These are phyloP conservation scores for Plenodomus biglobosus DNA, from an alignment of 2,329 filamentous ascomycete genomes.

Conservation along the genomic window DNA sequence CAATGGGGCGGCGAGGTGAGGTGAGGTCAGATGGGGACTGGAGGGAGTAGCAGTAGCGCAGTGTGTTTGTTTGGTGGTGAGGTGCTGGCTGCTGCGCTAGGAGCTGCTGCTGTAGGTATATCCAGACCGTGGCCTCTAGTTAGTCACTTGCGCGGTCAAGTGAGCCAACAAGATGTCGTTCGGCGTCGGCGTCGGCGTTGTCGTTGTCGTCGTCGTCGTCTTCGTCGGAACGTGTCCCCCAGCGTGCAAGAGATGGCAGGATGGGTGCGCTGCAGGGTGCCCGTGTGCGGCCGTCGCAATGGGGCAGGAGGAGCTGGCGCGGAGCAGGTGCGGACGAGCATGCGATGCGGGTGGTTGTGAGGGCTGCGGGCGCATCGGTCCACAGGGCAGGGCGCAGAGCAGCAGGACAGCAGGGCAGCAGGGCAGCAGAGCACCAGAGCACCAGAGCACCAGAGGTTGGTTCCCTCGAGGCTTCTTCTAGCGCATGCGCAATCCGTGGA, in stretches of 20 bases:
- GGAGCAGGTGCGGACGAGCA: background rate
- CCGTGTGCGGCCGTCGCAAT: background rate
- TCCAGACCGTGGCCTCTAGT: too few species aligned
- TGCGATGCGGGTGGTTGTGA: too few species aligned
- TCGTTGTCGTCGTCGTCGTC: too few species aligned
- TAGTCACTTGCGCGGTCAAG: background rate
- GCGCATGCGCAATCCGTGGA: conserved; percentile 14
- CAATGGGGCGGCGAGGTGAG: too few species aligned
- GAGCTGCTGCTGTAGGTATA: background rate
- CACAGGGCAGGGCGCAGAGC: conserved; percentile 1
- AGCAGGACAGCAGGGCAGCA: too few species aligned
- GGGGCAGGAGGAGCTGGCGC: background rate
- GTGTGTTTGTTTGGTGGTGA: conserved; percentile 13
- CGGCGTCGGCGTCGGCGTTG: background rate
- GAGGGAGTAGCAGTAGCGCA: too few species aligned
- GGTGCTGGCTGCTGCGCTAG: conserved; percentile 15
- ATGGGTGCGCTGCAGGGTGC: background rate
- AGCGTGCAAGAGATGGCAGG: background rate
- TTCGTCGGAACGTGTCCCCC: background rate
- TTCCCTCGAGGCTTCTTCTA: conserved; percentile 7
- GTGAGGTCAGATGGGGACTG: too few species aligned
- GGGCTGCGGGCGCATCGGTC: conserved; percentile 6
- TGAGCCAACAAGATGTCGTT: too few species aligned
- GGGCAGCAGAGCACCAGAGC: too few species aligned
- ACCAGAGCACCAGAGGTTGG: too few species aligned